These are phyloP conservation scores for Tubosaeta sp. DNA, from an alignment of 768 basidiomycete genomes.

Conservation along the genomic window DNA sequence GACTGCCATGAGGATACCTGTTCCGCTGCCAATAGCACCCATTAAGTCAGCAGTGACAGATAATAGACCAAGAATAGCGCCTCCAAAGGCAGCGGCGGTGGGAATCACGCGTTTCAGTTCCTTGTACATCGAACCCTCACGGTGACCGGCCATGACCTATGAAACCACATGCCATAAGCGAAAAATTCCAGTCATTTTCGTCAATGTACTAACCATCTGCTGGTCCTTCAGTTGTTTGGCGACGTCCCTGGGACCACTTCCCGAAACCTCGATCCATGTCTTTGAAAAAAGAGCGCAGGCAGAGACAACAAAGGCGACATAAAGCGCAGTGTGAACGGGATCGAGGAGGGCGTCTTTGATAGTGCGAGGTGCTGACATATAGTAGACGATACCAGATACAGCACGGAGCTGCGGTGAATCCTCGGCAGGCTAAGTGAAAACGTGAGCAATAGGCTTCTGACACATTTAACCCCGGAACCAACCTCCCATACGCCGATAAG, in stretches of 20 bases:
- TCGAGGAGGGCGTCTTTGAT: conserved; percentile 83
- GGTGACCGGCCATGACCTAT: conserved; percentile 81
- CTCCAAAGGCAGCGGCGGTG: conserved; percentile 95
- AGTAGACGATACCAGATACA: conserved; percentile 89
- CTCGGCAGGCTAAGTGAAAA: conserved; percentile 70
- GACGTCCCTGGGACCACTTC: conserved; percentile 91
- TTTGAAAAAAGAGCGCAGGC: conserved; percentile 98
- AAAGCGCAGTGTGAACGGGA: conserved; percentile 89
- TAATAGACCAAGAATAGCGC: conserved; percentile 90
- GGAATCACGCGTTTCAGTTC: conserved; percentile 98
- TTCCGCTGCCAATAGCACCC: conserved; percentile 94
- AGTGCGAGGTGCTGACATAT: conserved; percentile 97
- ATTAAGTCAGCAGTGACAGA: conserved; percentile 91
- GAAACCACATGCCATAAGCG: background rate
- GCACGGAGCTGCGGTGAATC: conserved; percentile 91
- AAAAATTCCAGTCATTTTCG: background rate
- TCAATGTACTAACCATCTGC: conserved; percentile 64
- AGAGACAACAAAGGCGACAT: conserved; percentile 87
- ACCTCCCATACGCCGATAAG: conserved; percentile 99
- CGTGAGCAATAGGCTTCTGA: background rate
- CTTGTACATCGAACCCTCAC: conserved; percentile 98
- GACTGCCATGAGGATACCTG: conserved; percentile 95
- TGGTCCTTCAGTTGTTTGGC: conserved; percentile 99
- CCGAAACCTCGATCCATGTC: conserved; percentile 99
- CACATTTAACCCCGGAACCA: conserved; percentile 15